These are phyloP conservation scores for Gnomoniopsis sp. DNA, from an alignment of 2,329 filamentous ascomycete species.

Conservation along the genomic window DNA sequence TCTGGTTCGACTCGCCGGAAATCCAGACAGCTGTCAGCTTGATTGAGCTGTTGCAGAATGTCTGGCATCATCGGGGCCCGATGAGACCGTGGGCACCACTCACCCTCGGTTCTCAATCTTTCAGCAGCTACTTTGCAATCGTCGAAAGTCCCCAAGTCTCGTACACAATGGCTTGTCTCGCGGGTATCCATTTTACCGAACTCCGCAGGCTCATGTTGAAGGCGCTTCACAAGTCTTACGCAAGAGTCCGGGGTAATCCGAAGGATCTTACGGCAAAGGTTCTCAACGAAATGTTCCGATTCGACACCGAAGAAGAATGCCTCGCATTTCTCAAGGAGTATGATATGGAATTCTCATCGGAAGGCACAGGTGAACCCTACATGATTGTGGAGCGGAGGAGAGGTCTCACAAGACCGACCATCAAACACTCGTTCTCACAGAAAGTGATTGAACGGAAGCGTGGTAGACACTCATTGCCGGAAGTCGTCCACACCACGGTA, in stretches of 20 bases:
- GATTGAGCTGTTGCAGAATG: constrained; percentile 58
- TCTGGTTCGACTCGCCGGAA: constrained; percentile 53
- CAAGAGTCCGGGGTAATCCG: constrained; percentile 53
- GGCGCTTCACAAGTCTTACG: constrained; percentile 52
- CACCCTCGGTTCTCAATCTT: constrained; percentile 46
- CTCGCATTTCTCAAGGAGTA: constrained; percentile 61
- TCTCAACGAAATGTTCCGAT: constrained; percentile 58
- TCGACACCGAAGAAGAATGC: constrained; percentile 66
- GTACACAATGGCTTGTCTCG: constrained; percentile 68
- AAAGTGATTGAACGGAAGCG: constrained; percentile 60
- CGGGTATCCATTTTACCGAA: constrained; percentile 63
- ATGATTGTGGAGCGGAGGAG: constrained; percentile 43
- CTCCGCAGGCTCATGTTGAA: constrained; percentile 57
- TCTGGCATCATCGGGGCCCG: constrained; percentile 54
- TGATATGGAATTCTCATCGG: constrained; percentile 47
- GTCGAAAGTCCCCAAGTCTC: constrained; percentile 55
- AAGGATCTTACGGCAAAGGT: constrained; percentile 57
- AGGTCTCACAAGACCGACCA: constrained; percentile 43
- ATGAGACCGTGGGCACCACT: constrained; percentile 47
- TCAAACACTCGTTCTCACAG: constrained; percentile 54
- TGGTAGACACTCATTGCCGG: constrained; percentile 45
- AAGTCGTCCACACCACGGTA: constrained; percentile 54
- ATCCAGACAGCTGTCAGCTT: constrained; percentile 61
- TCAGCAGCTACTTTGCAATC: constrained; percentile 57
- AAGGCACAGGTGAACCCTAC: constrained; percentile 31